phyloP scores from a whole-genome alignment of 441 rosid genomes.

The Jatropha podagrica region DNA sequence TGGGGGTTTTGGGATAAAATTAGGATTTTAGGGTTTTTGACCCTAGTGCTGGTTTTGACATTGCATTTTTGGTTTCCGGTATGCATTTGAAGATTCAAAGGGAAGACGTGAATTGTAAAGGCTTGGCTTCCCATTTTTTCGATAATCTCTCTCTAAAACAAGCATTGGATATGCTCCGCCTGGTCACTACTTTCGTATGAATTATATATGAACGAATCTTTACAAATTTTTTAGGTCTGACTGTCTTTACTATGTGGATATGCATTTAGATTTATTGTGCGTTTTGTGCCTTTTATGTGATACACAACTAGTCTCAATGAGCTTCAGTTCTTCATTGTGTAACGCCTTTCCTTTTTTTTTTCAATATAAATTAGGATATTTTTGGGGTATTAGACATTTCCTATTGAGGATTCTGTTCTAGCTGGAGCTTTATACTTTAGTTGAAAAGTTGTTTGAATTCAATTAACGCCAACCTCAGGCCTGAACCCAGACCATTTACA shows the following conservation, averaged over 20 bases:
- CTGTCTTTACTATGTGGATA: not conserved
- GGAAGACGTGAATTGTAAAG: not conserved
- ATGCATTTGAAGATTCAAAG: not conserved
- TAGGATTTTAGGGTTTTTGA: constrained; percentile 11
- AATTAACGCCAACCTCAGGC: not conserved
- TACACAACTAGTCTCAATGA: not conserved
- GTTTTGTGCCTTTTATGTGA: not conserved
- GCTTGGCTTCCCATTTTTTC: not conserved
- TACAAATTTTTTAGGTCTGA: not conserved
- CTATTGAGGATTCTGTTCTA: not conserved
- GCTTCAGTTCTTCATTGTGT: not conserved
- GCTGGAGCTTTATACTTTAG: not conserved
- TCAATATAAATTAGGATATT: not conserved
- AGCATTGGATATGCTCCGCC: no score
- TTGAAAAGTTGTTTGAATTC: not conserved
- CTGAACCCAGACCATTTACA: not conserved
- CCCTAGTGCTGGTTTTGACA: not conserved
- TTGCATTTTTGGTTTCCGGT: not conserved
- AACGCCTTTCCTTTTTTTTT: not conserved
- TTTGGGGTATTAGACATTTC: not conserved
- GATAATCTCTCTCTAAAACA: not conserved
- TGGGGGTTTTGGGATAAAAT: not conserved
- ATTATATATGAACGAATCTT: not conserved
- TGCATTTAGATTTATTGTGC: no score
- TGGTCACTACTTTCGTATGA: no score